Percentiles rank a stretch among this genome's conserved stretches.
Conservation (phyloP, 768 basidiomycete genomes). For the Kwoniella bestiolae region DNA sequence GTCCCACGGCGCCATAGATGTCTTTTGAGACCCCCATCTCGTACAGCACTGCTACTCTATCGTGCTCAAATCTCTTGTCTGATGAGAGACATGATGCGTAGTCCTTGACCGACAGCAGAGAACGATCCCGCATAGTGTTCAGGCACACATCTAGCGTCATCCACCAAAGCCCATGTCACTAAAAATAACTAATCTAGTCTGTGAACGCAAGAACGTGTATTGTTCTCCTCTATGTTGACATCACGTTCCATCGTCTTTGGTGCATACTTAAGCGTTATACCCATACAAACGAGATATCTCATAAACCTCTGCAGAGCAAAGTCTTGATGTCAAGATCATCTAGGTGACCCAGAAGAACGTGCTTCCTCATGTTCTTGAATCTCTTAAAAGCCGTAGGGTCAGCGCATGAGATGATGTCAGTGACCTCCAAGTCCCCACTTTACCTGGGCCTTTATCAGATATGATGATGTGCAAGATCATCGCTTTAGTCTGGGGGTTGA, state of each 20-base stretch:
- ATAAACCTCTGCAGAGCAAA: too few species aligned
- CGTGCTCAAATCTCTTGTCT: too few species aligned
- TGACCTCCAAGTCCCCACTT: constrained; percentile 5
- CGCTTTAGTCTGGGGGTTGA: not conserved
- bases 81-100: too few species aligned
- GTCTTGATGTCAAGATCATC: too few species aligned
- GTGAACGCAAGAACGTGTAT: not conserved
- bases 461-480: not conserved
- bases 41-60: too few species aligned
- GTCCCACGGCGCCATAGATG: too few species aligned
- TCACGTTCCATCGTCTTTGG: not conserved
- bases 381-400: not conserved
- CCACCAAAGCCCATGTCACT: not conserved
- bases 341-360: not conserved
- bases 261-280: too few species aligned
- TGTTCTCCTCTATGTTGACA: not conserved
- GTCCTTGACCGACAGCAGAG: too few species aligned
- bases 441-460: not conserved
- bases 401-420: not conserved
- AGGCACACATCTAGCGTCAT: not conserved
- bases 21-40: too few species aligned
- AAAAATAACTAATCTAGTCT: not conserved
- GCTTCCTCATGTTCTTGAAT: not conserved
- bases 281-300: too few species aligned
- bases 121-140: not conserved